These are phyloP conservation scores for Dactylellina cionopaga DNA, from an alignment of 2,329 filamentous ascomycete genomes.

Conservation along the genomic window DNA sequence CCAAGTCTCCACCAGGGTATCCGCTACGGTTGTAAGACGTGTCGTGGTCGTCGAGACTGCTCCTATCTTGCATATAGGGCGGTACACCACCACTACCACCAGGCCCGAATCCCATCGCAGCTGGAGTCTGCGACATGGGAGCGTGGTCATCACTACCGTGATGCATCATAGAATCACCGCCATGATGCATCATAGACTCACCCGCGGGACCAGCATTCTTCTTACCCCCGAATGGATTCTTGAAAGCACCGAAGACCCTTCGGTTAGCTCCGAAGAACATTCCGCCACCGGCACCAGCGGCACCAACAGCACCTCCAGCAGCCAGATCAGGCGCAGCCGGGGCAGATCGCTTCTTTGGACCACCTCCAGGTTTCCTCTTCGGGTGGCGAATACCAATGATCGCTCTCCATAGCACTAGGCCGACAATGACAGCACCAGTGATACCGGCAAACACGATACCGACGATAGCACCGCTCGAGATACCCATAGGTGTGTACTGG, in stretches of 20 bases:
- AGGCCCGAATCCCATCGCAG: constrained; percentile 46
- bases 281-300: constrained; percentile 13
- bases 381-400: constrained; percentile 43
- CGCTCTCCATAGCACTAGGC: constrained; percentile 48
- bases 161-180: no score
- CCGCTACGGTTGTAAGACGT: constrained; percentile 30
- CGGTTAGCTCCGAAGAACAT: constrained; percentile 27
- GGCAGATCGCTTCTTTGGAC: constrained; percentile 9
- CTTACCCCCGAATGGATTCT: constrained; percentile 27
- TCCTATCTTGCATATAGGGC: constrained; percentile 41
- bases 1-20: constrained; percentile 34
- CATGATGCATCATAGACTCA: constrained; percentile 30
- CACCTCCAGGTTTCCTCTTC: constrained; percentile 32
- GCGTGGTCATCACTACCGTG: constrained; percentile 2
- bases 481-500: constrained; percentile 38
- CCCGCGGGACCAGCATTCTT: neutral
- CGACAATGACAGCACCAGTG: constrained; percentile 44
- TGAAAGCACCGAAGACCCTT: constrained; percentile 27
- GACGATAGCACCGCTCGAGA: constrained; percentile 48
- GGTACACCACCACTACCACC: constrained; percentile 16
- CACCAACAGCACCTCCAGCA: constrained; percentile 1
- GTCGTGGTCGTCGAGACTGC: constrained; percentile 44
- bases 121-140: constrained; percentile 44
- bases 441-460: constrained; percentile 49
- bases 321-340: neutral